Percentiles rank a stretch among this genome's conserved stretches.
phyloP scores from a whole-genome alignment of 2,329 filamentous ascomycete species.

The Sporothrix euskadiensis region DNA sequence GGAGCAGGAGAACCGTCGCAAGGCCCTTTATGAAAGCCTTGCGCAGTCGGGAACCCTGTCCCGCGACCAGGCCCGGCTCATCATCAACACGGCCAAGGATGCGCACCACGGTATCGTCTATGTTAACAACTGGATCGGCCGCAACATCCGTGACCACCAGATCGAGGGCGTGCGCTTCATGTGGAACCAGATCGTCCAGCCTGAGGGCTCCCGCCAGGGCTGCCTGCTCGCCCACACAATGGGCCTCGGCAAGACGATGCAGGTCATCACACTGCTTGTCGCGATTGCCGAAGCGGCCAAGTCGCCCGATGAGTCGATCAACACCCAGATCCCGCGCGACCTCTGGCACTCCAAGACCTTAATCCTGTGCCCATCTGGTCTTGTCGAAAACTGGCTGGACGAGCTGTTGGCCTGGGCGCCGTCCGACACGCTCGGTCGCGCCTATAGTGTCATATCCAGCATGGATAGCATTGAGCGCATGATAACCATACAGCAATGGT shows the following conservation, averaged over 20 bases:
- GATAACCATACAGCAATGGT: slow-evolving; percentile 59
- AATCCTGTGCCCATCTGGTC: slow-evolving; percentile 70
- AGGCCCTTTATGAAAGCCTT: slow-evolving; percentile 50
- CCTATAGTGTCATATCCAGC: slow-evolving; percentile 56
- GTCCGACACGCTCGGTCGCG: slow-evolving; percentile 52
- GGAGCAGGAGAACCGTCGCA: slow-evolving; percentile 56
- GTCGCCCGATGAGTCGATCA: slow-evolving; percentile 59
- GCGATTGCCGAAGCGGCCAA: slow-evolving; percentile 67
- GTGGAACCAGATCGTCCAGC: slow-evolving; percentile 77
- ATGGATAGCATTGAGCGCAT: slow-evolving; percentile 44
- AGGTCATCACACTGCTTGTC: slow-evolving; percentile 79
- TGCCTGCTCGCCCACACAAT: slow-evolving; percentile 86
- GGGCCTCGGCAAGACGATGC: slow-evolving; percentile 92
- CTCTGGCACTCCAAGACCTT: slow-evolving; percentile 66
- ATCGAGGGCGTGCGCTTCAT: slow-evolving; percentile 80
- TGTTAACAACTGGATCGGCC: slow-evolving; percentile 63
- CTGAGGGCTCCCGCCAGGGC: slow-evolving; percentile 62
- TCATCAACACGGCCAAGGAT: slow-evolving; percentile 67
- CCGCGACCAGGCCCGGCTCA: slow-evolving; percentile 53
- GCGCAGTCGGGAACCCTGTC: slow-evolving; percentile 46
- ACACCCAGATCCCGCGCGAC: slow-evolving; percentile 65
- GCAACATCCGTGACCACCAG: slow-evolving; percentile 75
- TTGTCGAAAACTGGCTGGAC: slow-evolving; percentile 81
- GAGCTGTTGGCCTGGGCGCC: slow-evolving; percentile 74
- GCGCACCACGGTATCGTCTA: slow-evolving; percentile 63